Evolutionary conservation across 352 stramenopile genomes (phyloP).

Genomic region (Halophytophthora polymorphica): DNA sequence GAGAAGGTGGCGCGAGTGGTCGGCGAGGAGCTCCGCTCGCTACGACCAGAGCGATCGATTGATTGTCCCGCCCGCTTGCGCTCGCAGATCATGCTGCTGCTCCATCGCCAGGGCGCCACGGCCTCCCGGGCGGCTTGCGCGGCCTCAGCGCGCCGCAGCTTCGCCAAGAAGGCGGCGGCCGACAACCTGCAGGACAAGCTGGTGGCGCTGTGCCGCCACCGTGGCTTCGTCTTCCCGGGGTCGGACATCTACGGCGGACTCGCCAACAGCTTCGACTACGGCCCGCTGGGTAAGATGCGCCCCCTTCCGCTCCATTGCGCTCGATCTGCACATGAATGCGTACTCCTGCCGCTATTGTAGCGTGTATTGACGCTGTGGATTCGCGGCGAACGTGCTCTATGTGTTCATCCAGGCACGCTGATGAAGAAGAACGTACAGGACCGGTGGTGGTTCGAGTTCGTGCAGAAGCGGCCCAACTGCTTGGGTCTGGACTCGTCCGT

Average conservation of each 20-base stretch:
- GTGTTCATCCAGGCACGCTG: conserved; percentile 55
- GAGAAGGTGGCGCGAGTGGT: too few relatives aligned
- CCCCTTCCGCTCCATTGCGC: background rate
- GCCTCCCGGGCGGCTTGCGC: conserved; percentile 4
- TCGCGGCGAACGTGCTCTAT: background rate
- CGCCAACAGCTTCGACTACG: conserved; percentile 98
- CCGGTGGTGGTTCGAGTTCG: conserved; percentile 96
- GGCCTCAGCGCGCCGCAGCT: conserved; percentile 19
- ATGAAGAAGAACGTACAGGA: conserved; percentile 99
- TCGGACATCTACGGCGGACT: conserved; percentile 98
- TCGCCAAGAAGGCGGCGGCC: conserved; percentile 30
- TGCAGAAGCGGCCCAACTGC: conserved; percentile 92
- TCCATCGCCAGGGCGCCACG: background rate
- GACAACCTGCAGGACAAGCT: conserved; percentile 66
- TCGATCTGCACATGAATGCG: conserved; percentile 6
- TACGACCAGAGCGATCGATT: background rate
- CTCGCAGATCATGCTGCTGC: conserved; percentile 14
- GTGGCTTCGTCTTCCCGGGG: conserved; percentile 93
- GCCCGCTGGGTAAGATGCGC: conserved; percentile 71
- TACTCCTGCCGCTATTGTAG: conserved; percentile 1
- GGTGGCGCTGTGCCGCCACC: conserved; percentile 82
- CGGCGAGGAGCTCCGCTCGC: too few relatives aligned
- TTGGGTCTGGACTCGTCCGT: conserved; percentile 95
- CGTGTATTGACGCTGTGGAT: too few relatives aligned
- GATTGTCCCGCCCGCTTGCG: too few relatives aligned